Percentiles rank a stretch among this genome's conserved stretches.
These are phyloP conservation scores for Bretschneidera sinensis DNA, from an alignment of 345 rosid species.

Conservation along the genomic window DNA sequence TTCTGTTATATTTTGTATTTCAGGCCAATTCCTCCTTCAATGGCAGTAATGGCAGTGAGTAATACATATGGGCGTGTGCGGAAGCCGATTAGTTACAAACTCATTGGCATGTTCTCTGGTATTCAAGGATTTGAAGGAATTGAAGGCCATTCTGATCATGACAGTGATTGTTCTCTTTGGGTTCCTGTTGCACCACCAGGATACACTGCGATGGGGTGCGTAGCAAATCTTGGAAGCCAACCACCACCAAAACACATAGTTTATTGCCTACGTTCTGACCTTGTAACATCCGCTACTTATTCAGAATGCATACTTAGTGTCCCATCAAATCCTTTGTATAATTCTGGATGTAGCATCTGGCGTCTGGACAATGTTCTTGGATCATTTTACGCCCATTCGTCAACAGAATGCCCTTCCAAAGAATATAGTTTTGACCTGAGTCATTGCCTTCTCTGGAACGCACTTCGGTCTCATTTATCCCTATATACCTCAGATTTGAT, in stretches of 20 bases:
- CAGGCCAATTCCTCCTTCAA: conserved; percentile 98
- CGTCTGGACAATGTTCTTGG: conserved; percentile 88
- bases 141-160: conserved; percentile 34
- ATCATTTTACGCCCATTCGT: conserved; percentile 81
- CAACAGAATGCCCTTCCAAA: conserved; percentile 54
- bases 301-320: conserved; percentile 73
- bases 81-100: conserved; percentile 73
- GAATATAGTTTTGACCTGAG: conserved; percentile 54
- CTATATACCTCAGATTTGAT: conserved; percentile 32
- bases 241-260: conserved; percentile 84
- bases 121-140: conserved; percentile 43
- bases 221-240: conserved; percentile 71
- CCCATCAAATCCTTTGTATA: conserved; percentile 39
- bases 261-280: conserved; percentile 90
- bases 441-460: conserved; percentile 77
- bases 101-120: conserved; percentile 61
- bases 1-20: conserved; percentile 8
- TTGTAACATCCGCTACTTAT: conserved; percentile 76
- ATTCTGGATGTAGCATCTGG: conserved; percentile 94
- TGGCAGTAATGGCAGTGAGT: conserved; percentile 88
- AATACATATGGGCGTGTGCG: conserved; percentile 93
- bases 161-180: conserved; percentile 83
- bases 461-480: conserved; percentile 39
- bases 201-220: conserved; percentile 83
- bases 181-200: conserved; percentile 94